phyloP scores from a whole-genome alignment of 2,329 filamentous ascomycete genomes.

The Cladosporium sphaerospermum region DNA sequence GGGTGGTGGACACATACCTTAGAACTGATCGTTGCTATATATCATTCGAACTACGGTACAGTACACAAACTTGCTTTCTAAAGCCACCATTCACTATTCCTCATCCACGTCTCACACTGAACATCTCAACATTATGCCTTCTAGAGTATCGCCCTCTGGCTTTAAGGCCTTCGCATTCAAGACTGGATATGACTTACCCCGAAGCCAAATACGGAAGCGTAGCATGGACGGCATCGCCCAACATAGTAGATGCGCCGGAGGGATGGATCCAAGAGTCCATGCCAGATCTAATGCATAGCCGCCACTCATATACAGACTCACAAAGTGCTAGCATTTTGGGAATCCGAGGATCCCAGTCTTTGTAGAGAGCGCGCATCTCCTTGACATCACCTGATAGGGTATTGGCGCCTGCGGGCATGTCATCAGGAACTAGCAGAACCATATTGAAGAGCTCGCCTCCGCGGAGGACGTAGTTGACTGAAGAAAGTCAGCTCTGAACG shows the following conservation, averaged over 20 bases:
- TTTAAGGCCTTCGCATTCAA: constrained; percentile 5
- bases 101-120: not conserved
- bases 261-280: constrained; percentile 53
- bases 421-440: constrained; percentile 46
- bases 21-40: not conserved
- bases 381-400: constrained; percentile 47
- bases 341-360: constrained; percentile 52
- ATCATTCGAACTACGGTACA: not conserved
- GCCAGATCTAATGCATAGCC: constrained; percentile 50
- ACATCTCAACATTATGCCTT: constrained; percentile 9
- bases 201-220: constrained; percentile 57
- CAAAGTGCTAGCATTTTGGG: constrained; percentile 53
- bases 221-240: constrained; percentile 60
- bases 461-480: constrained; percentile 47
- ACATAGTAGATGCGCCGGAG: constrained; percentile 50
- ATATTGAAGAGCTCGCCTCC: constrained; percentile 46
- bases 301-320: constrained; percentile 56
- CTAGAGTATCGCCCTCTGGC: constrained; percentile 13
- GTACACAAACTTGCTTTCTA: not conserved
- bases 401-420: constrained; percentile 41
- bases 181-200: constrained; percentile 23
- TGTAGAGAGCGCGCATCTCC: constrained; percentile 49
- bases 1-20: not conserved
- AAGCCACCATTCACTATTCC: not conserved
- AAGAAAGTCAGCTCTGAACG: not conserved